phyloP scores from a whole-genome alignment of 1,284 basidiomycete species.

The Apiotrichum sp. region DNA sequence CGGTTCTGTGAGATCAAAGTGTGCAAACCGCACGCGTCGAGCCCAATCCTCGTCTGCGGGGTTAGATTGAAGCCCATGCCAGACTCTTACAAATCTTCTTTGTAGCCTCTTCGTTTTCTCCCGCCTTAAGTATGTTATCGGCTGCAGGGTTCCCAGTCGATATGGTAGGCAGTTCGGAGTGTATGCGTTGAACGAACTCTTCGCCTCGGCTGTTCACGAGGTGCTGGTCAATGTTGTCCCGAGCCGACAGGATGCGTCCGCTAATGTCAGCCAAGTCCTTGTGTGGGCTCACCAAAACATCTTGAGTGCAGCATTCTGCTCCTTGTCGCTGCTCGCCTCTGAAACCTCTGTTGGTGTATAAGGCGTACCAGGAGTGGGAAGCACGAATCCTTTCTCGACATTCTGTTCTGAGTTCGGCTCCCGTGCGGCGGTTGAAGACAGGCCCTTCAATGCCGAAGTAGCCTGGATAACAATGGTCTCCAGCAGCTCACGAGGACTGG shows the following conservation, averaged over 20 bases:
- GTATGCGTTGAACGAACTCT: conserved; percentile 69
- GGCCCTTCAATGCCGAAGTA: conserved; percentile 72
- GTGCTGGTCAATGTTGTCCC: conserved; percentile 73
- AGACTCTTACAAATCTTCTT: conserved; percentile 53
- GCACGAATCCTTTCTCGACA: no score
- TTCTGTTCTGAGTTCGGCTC: no score
- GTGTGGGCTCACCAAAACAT: conserved; percentile 44
- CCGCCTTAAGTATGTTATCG: not conserved
- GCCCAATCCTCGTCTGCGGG: conserved; percentile 66
- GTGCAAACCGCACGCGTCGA: conserved; percentile 69
- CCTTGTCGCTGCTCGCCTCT: conserved; percentile 23
- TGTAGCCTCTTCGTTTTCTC: conserved; percentile 58
- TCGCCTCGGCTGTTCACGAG: conserved; percentile 77
- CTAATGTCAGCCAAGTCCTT: conserved; percentile 56
- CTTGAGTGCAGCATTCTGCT: conserved; percentile 45
- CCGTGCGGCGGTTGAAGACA: conserved; percentile 53
- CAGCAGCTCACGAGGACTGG: conserved; percentile 78
- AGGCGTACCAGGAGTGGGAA: no score
- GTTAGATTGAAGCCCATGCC: no score
- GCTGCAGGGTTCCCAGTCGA: conserved; percentile 19
- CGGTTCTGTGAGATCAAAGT: conserved; percentile 57
- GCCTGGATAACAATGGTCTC: conserved; percentile 85
- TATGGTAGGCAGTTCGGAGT: conserved; percentile 66
- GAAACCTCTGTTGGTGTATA: no score
- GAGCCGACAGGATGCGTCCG: conserved; percentile 68